Evolutionary conservation across 345 rosid genomes (phyloP).

Genomic region (Populus simonii): DNA sequence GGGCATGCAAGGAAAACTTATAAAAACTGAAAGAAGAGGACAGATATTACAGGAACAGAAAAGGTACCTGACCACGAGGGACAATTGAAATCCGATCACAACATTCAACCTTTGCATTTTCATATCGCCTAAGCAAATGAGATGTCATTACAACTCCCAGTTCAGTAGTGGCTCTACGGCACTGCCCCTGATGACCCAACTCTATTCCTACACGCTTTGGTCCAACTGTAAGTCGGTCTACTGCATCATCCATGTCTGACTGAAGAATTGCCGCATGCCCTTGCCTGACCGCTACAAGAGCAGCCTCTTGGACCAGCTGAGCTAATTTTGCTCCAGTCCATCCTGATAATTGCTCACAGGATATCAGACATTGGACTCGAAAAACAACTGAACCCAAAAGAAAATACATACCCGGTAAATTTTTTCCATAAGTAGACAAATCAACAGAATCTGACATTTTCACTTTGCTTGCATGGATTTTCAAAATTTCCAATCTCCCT

Average conservation of each 20-base stretch:
- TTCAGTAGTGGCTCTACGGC: constrained; percentile 89
- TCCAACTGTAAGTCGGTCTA: constrained; percentile 93
- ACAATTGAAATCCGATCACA: constrained; percentile 85
- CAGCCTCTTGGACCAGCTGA: constrained; percentile 91
- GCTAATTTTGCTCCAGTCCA: constrained; percentile 93
- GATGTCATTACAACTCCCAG: constrained; percentile 88
- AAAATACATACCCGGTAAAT: constrained; percentile 70
- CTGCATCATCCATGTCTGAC: constrained; percentile 87
- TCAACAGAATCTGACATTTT: constrained; percentile 92
- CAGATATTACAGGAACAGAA: constrained; percentile 23
- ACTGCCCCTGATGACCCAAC: constrained; percentile 79
- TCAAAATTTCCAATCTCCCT: constrained; percentile 76
- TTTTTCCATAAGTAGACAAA: constrained; percentile 70
- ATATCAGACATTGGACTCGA: constrained; percentile 19
- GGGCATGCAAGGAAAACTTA: neutral
- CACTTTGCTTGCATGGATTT: constrained; percentile 87
- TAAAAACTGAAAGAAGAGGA: constrained; percentile 1
- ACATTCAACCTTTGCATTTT: constrained; percentile 70
- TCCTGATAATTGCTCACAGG: constrained; percentile 43
- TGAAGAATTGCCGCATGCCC: constrained; percentile 64
- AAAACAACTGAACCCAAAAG: constrained; percentile 14
- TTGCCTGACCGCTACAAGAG: constrained; percentile 91
- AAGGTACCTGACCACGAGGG: constrained; percentile 84
- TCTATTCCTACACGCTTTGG: constrained; percentile 77
- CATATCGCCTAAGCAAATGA: constrained; percentile 71